A percentile compares a stretch with the other conserved stretches of the same genome.
Conservation (phyloP, 225 moss, liverwort and hornwort species). For the Marchantia polymorpha region DNA sequence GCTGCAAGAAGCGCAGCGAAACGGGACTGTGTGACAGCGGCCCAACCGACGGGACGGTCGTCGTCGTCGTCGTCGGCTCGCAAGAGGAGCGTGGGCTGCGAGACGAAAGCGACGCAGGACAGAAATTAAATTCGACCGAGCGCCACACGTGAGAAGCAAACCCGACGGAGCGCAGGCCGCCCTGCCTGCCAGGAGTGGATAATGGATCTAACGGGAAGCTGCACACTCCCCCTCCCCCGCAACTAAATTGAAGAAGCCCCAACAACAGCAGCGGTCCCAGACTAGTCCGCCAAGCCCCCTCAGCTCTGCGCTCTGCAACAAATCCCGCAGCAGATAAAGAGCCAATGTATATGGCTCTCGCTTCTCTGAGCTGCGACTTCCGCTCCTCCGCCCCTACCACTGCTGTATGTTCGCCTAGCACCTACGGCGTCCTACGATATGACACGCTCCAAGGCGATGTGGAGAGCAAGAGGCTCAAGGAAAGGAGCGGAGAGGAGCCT, state of each 20-base stretch:
- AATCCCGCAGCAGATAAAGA: background rate
- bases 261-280: background rate
- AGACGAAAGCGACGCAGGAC: background rate
- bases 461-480: background rate
- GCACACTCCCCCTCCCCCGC: too few species aligned
- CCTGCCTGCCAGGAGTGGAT: constrained; percentile 10
- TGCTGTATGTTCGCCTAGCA: background rate
- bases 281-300: background rate
- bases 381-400: background rate
- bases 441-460: background rate
- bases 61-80: background rate
- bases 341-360: background rate
- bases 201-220: constrained; percentile 11
- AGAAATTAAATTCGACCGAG: constrained; percentile 6
- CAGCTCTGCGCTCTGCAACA: background rate
- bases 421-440: background rate
- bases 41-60: background rate
- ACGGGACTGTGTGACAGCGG: background rate
- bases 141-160: constrained; percentile 15
- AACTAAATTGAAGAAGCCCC: too few species aligned
- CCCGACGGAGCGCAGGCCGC: background rate
- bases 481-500: background rate
- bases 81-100: constrained; percentile 17
- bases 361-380: background rate
- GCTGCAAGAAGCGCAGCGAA: background rate